A percentile compares a stretch with the other conserved stretches of the same genome.
These are phyloP conservation scores for Friedmanniomyces endolithicus DNA, from an alignment of 495 filamentous ascomycete genomes.

Conservation along the genomic window DNA sequence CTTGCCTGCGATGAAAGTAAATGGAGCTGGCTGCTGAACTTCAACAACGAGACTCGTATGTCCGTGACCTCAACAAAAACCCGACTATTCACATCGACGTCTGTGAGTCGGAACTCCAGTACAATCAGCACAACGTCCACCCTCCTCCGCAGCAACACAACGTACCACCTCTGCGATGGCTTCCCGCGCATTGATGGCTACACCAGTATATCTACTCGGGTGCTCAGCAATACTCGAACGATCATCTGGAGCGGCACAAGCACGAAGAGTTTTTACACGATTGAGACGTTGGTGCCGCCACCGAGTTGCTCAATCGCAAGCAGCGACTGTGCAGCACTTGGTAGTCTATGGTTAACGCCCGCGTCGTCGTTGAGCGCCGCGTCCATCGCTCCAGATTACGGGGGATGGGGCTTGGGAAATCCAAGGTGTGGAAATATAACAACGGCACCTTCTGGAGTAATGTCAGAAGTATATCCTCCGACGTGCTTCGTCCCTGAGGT, in stretches of 20 bases:
- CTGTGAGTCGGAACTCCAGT: not conserved
- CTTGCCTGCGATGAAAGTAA: not conserved
- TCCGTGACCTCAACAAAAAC: not conserved
- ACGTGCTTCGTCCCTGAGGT: not conserved
- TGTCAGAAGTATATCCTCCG: not conserved
- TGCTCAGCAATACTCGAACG: not conserved
- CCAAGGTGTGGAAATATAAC: too few species aligned
- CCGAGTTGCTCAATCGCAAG: not conserved
- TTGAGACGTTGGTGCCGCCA: not conserved
- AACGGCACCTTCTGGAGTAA: not conserved
- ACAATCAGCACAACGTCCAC: not conserved
- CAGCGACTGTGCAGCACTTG: conserved; percentile 1
- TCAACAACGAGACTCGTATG: not conserved
- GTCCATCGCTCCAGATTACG: too few species aligned
- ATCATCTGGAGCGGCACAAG: not conserved
- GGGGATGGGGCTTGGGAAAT: too few species aligned
- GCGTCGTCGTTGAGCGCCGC: not conserved
- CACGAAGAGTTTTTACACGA: not conserved
- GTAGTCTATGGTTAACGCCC: not conserved
- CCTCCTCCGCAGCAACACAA: not conserved
- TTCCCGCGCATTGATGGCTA: conserved; percentile 1
- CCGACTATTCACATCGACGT: not conserved
- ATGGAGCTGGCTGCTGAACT: not conserved
- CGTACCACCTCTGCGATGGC: conserved; percentile 9
- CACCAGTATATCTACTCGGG: not conserved